A percentile compares a stretch with the other conserved stretches of the same genome.
These are phyloP conservation scores for Lichtheimia corymbifera DNA, from an alignment of 371 early-diverging fungal species.

Conservation along the genomic window DNA sequence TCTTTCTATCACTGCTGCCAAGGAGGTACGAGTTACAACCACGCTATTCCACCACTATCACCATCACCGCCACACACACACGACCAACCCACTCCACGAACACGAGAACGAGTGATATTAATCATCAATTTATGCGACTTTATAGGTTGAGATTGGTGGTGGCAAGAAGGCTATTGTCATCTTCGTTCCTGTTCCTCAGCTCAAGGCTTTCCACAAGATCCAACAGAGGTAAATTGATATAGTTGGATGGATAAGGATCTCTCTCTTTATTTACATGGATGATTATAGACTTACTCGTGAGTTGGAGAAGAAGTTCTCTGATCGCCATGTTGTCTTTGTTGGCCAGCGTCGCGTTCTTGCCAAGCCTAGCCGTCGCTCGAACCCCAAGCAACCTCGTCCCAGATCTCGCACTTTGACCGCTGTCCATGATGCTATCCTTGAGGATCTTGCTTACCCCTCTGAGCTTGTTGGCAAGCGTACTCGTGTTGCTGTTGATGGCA, in stretches of 20 bases:
- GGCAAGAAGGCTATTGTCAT: conserved; percentile 96
- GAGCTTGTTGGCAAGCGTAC: conserved; percentile 97
- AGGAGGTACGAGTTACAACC: conserved; percentile 67
- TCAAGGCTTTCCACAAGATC: conserved; percentile 94
- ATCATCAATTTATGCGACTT: conserved; percentile 89
- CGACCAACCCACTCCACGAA: conserved; percentile 72
- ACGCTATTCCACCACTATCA: conserved; percentile 30
- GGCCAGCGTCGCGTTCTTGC: conserved; percentile 92
- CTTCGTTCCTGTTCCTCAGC: conserved; percentile 94
- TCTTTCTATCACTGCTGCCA: conserved; percentile 91
- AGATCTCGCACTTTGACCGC: conserved; percentile 94
- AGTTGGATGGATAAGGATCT: conserved; percentile 50
- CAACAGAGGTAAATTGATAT: conserved; percentile 66
- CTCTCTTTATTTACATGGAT: background rate
- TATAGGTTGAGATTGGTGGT: conserved; percentile 85
- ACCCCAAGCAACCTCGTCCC: conserved; percentile 91
- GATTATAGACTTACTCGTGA: conserved; percentile 83
- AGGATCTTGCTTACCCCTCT: conserved; percentile 96
- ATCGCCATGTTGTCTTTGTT: conserved; percentile 95
- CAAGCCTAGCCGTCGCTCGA: conserved; percentile 86
- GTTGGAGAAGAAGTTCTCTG: conserved; percentile 99
- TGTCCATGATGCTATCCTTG: conserved; percentile 95
- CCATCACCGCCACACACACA: conserved; percentile 74
- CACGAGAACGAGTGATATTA: conserved; percentile 92
- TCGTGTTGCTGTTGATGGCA: conserved; percentile 93